These are phyloP conservation scores for Paramecium primaurelia DNA, from an alignment of 73 alveolate genomes.

Conservation along the genomic window DNA sequence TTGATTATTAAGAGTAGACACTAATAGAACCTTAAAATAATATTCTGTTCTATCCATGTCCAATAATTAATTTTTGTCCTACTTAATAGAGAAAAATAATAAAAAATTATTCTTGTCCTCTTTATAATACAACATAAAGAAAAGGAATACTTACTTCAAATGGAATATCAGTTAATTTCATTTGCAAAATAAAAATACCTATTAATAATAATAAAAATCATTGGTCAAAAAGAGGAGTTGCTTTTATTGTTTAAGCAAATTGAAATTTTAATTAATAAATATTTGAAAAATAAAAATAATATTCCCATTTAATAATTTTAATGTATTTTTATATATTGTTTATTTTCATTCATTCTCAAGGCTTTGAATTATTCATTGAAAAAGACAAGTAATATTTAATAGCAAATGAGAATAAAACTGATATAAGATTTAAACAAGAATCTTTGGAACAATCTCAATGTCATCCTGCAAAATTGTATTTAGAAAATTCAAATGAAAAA, in stretches of 20 bases:
- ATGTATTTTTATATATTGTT: slow-evolving; percentile 14
- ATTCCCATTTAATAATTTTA: not conserved
- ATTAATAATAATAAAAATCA: not conserved
- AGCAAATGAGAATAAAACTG: not conserved
- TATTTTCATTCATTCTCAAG: not conserved
- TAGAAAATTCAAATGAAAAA: not conserved
- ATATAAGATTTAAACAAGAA: not conserved
- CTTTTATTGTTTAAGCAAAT: not conserved
- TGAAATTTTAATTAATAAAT: not conserved
- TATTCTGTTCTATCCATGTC: not conserved
- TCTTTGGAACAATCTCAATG: not conserved
- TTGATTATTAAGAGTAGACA: not conserved
- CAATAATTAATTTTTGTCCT: not conserved
- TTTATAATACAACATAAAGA: slow-evolving; percentile 90
- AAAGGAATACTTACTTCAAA: slow-evolving; percentile 65
- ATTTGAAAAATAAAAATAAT: not conserved
- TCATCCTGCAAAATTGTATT: not conserved
- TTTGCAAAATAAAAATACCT: slow-evolving; percentile 78
- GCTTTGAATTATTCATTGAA: not conserved
- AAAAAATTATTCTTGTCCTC: slow-evolving; percentile 85
- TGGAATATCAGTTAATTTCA: not conserved
- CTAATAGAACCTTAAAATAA: not conserved
- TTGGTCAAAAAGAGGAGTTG: slow-evolving; percentile 18
- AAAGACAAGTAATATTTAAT: not conserved
- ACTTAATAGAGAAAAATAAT: slow-evolving; percentile 65